Conservation (phyloP, 179 eudicot genomes). For the Monotropa hypopitys region DNA sequence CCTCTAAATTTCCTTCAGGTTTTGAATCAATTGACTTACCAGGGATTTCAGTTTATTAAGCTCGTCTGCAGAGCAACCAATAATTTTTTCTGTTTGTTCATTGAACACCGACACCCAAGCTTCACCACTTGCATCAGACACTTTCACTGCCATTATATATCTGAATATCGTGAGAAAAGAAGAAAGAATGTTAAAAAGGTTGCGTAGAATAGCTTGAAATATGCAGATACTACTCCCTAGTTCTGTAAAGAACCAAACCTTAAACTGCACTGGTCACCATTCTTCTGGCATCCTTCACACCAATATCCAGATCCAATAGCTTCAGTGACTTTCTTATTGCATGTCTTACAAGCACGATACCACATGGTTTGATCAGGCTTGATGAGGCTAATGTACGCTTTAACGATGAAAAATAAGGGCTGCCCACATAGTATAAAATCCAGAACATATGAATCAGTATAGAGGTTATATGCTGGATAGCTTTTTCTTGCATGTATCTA, state of each 20-base stretch:
- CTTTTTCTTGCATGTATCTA: not conserved
- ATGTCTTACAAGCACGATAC: conserved; percentile 90
- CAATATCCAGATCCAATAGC: conserved; percentile 85
- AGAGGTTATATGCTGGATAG: not conserved
- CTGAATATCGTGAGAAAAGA: conserved; percentile 20
- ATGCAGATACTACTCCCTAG: not conserved
- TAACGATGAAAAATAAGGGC: conserved; percentile 72
- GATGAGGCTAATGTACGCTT: conserved; percentile 57
- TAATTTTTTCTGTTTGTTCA: conserved; percentile 72
- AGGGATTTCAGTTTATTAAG: conserved; percentile 59
- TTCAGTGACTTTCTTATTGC: conserved; percentile 91
- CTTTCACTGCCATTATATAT: conserved; percentile 60
- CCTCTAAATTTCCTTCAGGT: not conserved
- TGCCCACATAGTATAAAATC: conserved; percentile 19
- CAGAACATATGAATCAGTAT: too few relatives aligned
- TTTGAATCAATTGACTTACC: conserved; percentile 22
- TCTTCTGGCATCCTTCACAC: conserved; percentile 94
- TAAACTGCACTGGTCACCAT: conserved; percentile 58
- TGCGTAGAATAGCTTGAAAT: not conserved
- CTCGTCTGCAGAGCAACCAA: conserved; percentile 87
- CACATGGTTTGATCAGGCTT: conserved; percentile 84
- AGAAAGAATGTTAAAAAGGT: not conserved
- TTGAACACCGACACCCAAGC: conserved; percentile 82
- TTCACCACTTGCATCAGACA: conserved; percentile 82
- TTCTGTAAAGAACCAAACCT: conserved; percentile 32